A percentile compares a stretch with the other conserved stretches of the same genome.
Evolutionary conservation across 2,329 filamentous ascomycete genomes (phyloP).

Genomic region (Aspergillus clavatus): DNA sequence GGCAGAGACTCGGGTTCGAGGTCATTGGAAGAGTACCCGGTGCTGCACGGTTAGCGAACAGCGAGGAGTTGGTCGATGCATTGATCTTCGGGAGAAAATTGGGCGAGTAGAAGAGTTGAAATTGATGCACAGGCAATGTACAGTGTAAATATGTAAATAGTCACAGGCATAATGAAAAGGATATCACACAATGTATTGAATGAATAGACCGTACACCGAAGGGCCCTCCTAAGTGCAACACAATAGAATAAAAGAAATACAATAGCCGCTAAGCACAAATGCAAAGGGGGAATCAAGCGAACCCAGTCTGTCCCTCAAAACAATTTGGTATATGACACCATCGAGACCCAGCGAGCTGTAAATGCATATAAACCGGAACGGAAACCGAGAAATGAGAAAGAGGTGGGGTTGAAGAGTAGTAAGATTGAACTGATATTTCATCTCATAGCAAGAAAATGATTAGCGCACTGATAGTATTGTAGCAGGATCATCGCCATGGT

Average conservation of each 20-base stretch:
- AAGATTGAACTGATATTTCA: neutral
- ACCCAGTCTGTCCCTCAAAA: slow-evolving; percentile 14
- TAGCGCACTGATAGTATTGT: no score
- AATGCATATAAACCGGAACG: slow-evolving; percentile 12
- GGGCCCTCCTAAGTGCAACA: slow-evolving; percentile 3
- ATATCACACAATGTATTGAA: neutral
- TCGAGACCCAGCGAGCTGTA: slow-evolving; percentile 9
- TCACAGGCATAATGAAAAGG: neutral
- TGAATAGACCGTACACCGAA: neutral
- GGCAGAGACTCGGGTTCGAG: slow-evolving; percentile 36
- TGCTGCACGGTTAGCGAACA: slow-evolving; percentile 33
- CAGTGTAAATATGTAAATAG: slow-evolving; percentile 6
- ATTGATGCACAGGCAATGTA: slow-evolving; percentile 2
- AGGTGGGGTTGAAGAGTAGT: slow-evolving; percentile 3
- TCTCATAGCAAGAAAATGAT: slow-evolving; percentile 17
- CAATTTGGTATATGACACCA: slow-evolving; percentile 15
- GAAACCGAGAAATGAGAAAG: slow-evolving; percentile 8
- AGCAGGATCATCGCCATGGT: slow-evolving; percentile 30
- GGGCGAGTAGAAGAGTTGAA: slow-evolving; percentile 8
- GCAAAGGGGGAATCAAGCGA: slow-evolving; percentile 19
- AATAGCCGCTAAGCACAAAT: slow-evolving; percentile 7
- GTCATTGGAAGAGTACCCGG: slow-evolving; percentile 36
- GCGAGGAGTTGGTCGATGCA: slow-evolving; percentile 35
- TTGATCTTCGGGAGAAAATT: slow-evolving; percentile 35
- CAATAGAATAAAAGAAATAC: slow-evolving; percentile 14